phyloP scores from a whole-genome alignment of 176 grass and related monocot species.

The Triticum turgidum region DNA sequence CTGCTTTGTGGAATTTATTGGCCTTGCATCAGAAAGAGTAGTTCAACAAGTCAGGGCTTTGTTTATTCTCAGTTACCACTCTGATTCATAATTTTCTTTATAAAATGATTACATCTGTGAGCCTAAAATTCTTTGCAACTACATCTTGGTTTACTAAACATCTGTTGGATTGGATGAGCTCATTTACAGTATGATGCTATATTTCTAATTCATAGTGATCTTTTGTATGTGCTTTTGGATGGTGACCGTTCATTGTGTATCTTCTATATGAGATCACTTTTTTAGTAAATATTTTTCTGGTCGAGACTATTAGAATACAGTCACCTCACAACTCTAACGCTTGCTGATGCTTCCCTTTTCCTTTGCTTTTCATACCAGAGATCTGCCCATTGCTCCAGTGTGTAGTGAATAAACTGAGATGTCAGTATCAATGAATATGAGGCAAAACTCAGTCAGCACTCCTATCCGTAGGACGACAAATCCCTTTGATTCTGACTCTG shows the following conservation, averaged over 20 bases:
- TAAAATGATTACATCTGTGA: background rate
- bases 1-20: background rate
- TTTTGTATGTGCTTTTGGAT: background rate
- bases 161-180: background rate
- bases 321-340: background rate
- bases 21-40: background rate
- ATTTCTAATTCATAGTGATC: background rate
- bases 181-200: background rate
- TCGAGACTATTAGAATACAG: background rate
- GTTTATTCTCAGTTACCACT: background rate
- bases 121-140: background rate
- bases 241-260: background rate
- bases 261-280: background rate
- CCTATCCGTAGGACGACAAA: conserved; percentile 50
- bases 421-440: conserved; percentile 47
- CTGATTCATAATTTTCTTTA: background rate
- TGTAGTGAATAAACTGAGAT: conserved; percentile 32
- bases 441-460: conserved; percentile 48
- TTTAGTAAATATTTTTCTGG: background rate
- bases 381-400: background rate
- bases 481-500: conserved; percentile 71
- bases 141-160: background rate
- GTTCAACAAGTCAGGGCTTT: background rate
- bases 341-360: conserved; percentile 14
- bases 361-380: background rate